Percentiles rank a stretch among this genome's conserved stretches.
Evolutionary conservation across 2,329 filamentous ascomycete species (phyloP).

Genomic region (Hypocreales sp.): DNA sequence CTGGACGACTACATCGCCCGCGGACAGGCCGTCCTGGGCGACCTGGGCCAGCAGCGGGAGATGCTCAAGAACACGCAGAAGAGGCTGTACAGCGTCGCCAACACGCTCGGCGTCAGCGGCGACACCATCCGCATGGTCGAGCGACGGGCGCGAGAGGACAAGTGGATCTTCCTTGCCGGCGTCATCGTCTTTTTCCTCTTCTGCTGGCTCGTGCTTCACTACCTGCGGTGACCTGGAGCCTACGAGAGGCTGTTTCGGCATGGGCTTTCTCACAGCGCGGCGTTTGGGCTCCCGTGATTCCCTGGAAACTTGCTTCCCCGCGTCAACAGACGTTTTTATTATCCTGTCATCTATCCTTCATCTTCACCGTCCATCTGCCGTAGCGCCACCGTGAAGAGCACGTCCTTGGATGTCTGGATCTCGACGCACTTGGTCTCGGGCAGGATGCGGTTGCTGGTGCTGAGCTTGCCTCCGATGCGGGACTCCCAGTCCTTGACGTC

Average conservation of each 20-base stretch:
- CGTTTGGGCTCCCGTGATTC: slow-evolving; percentile 2
- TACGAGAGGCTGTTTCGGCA: slow-evolving; percentile 1
- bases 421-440: slow-evolving; percentile 42
- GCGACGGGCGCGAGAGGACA: slow-evolving; percentile 79
- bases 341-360: slow-evolving; percentile 10
- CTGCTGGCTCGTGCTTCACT: slow-evolving; percentile 83
- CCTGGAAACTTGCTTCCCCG: neutral
- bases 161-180: slow-evolving; percentile 91
- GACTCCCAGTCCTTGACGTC: slow-evolving; percentile 75
- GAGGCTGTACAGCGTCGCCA: slow-evolving; percentile 80
- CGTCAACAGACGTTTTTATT: no score
- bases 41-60: slow-evolving; percentile 79
- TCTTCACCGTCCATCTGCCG: slow-evolving; percentile 19
- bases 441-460: slow-evolving; percentile 66
- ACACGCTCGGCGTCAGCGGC: slow-evolving; percentile 82
- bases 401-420: slow-evolving; percentile 45
- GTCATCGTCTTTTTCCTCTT: slow-evolving; percentile 80
- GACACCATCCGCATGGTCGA: slow-evolving; percentile 98
- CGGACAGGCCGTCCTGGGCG: slow-evolving; percentile 77
- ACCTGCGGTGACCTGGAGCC: slow-evolving; percentile 34
- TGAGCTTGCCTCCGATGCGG: slow-evolving; percentile 55
- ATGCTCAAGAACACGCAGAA: slow-evolving; percentile 92
- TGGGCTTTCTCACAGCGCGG: slow-evolving; percentile 4
- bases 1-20: slow-evolving; percentile 90
- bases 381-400: slow-evolving; percentile 63